phyloP scores from a whole-genome alignment of 768 basidiomycete genomes.

The Trametes cubensis region DNA sequence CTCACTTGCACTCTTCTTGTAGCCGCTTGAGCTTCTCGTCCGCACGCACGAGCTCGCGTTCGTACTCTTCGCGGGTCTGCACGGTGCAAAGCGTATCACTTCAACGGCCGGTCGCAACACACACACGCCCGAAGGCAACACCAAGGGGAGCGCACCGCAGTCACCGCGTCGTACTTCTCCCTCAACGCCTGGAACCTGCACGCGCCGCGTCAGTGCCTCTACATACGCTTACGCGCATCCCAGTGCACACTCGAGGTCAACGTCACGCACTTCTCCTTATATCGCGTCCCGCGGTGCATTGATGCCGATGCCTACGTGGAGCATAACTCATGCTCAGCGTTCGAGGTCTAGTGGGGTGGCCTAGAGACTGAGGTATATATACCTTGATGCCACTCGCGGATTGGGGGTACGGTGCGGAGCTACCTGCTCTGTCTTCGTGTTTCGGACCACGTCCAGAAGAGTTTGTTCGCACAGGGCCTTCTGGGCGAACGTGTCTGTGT shows the following conservation, averaged over 20 bases:
- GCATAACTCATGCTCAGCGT: neutral
- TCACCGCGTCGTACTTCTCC: constrained; percentile 29
- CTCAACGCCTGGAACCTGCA: constrained; percentile 26
- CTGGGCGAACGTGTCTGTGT: neutral
- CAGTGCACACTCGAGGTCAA: neutral
- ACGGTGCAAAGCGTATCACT: no score
- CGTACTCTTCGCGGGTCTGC: constrained; percentile 30
- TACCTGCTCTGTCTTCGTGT: constrained; percentile 5
- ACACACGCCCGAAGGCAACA: neutral
- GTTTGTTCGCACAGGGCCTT: constrained; percentile 10
- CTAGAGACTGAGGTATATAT: neutral
- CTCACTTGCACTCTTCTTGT: constrained; percentile 36
- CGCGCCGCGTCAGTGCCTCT: neutral
- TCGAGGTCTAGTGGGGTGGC: neutral
- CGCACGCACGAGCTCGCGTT: constrained; percentile 29
- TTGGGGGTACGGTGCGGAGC: constrained; percentile 10
- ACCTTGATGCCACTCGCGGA: constrained; percentile 11
- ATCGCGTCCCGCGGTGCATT: constrained; percentile 17
- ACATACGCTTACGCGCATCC: neutral
- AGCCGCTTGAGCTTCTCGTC: constrained; percentile 32
- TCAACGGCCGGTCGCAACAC: neutral
- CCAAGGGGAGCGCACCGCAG: constrained; percentile 5
- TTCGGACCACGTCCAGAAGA: constrained; percentile 1
- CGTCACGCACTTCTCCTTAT: constrained; percentile 27
- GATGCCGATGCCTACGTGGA: neutral